Conservation (phyloP, 1,284 basidiomycete species). For the Jaminaea rosea region DNA sequence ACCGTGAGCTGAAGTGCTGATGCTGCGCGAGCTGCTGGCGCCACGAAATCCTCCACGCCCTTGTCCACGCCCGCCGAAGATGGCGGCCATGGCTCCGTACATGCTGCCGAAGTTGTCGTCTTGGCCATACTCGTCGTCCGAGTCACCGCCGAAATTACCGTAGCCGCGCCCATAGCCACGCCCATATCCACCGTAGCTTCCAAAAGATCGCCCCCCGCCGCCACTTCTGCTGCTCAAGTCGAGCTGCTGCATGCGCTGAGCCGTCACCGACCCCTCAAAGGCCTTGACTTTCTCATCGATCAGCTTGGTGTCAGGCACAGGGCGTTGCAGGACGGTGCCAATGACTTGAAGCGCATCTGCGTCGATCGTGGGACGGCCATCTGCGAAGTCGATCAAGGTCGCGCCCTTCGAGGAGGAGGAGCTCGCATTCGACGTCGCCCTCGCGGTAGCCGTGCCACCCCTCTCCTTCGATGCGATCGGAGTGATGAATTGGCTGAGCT, state of each 20-base stretch:
- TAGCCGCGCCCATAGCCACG: constrained; percentile 3
- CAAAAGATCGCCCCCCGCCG: neutral
- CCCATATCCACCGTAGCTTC: constrained; percentile 8
- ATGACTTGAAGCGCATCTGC: constrained; percentile 6
- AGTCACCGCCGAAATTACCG: too few species aligned
- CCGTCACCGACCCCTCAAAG: neutral
- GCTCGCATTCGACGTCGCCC: constrained; percentile 7
- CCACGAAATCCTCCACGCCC: neutral
- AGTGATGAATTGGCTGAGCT: constrained; percentile 22
- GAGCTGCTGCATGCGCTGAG: neutral
- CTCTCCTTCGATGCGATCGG: constrained; percentile 5
- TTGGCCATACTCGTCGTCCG: constrained; percentile 15
- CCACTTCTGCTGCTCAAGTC: neutral
- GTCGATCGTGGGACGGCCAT: constrained; percentile 12
- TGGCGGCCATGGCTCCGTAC: neutral
- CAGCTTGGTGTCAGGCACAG: constrained; percentile 2
- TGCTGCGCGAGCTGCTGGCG: neutral
- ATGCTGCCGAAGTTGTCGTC: constrained; percentile 12
- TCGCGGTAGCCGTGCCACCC: constrained; percentile 7
- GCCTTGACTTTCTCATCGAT: constrained; percentile 6
- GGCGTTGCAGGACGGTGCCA: constrained; percentile 11
- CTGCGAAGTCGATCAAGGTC: constrained; percentile 12
- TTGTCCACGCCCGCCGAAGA: neutral
- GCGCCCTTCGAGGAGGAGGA: constrained; percentile 5
- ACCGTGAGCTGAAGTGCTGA: too few species aligned